These are phyloP conservation scores for Geotrichum restrictum DNA, from an alignment of 1,139 yeast genomes.

Conservation along the genomic window DNA sequence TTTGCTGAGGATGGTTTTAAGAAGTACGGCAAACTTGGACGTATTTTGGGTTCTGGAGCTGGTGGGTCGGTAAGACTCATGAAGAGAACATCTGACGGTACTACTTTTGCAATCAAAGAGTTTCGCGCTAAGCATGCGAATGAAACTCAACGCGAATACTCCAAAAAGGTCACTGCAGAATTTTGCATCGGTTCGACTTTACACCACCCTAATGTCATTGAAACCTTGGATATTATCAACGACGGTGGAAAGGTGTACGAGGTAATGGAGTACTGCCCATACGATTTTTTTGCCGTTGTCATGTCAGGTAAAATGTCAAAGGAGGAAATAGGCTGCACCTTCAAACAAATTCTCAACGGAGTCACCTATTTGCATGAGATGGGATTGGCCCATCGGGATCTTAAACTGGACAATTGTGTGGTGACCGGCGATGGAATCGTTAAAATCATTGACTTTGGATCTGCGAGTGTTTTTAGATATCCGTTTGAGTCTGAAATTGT, in stretches of 20 bases:
- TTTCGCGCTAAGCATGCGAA: constrained; percentile 81
- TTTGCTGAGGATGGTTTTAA: constrained; percentile 47
- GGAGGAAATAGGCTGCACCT: constrained; percentile 81
- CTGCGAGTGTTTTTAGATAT: constrained; percentile 89
- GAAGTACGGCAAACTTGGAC: constrained; percentile 86
- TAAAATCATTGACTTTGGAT: constrained; percentile 92
- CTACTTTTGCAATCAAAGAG: constrained; percentile 94
- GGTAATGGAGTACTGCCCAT: constrained; percentile 97
- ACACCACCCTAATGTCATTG: constrained; percentile 89
- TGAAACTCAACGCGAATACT: constrained; percentile 83
- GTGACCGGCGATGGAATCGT: constrained; percentile 80
- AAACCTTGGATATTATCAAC: constrained; percentile 86
- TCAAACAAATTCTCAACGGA: constrained; percentile 81
- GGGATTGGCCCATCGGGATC: constrained; percentile 94
- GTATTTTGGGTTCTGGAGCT: constrained; percentile 92
- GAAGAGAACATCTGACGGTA: constrained; percentile 72
- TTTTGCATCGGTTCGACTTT: constrained; percentile 94
- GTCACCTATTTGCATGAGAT: constrained; percentile 75
- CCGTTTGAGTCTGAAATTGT: constrained; percentile 80
- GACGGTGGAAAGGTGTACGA: constrained; percentile 85
- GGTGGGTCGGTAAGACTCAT: constrained; percentile 94
- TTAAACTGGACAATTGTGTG: constrained; percentile 92
- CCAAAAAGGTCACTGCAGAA: constrained; percentile 94
- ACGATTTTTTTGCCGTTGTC: constrained; percentile 93
- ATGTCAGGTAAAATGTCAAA: constrained; percentile 93